These are phyloP conservation scores for Citrus trifoliata DNA, from an alignment of 345 rosid species.

Conservation along the genomic window DNA sequence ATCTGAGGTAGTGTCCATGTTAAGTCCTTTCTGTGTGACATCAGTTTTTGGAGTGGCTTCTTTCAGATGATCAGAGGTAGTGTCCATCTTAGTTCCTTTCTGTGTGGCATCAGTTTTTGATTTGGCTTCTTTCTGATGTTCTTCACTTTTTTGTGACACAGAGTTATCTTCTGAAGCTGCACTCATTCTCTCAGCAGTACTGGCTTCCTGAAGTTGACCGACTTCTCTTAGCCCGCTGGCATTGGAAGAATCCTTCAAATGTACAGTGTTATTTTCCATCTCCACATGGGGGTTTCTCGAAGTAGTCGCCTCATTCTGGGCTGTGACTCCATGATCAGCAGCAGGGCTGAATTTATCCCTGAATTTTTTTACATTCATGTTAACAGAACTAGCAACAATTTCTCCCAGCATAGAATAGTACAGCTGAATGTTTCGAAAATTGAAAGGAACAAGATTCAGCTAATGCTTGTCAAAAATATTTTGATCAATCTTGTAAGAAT, in stretches of 20 bases:
- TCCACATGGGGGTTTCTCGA: conserved; percentile 1
- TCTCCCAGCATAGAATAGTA: not conserved
- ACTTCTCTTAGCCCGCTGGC: conserved; percentile 20
- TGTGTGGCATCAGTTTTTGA: conserved; percentile 13
- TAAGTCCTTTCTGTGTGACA: conserved; percentile 13
- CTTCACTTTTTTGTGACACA: not conserved
- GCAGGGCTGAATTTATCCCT: conserved; percentile 50
- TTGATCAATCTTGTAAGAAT: not conserved
- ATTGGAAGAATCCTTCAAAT: conserved; percentile 17
- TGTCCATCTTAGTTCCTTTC: conserved; percentile 12
- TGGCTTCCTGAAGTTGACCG: conserved; percentile 3
- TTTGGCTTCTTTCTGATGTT: conserved; percentile 16
- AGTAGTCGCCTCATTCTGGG: conserved; percentile 12
- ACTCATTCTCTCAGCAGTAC: not conserved
- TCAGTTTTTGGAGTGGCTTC: conserved; percentile 11
- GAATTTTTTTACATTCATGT: conserved; percentile 3
- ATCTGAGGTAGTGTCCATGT: not conserved
- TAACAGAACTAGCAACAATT: not conserved
- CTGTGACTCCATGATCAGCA: conserved; percentile 18
- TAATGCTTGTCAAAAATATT: not conserved
- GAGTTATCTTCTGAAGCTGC: not conserved
- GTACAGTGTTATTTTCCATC: not conserved
- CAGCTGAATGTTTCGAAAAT: not conserved
- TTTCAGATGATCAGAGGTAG: not conserved
- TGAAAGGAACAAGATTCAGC: not conserved